phyloP scores from a whole-genome alignment of 2,329 filamentous ascomycete species.

The Fusarium camptoceras region DNA sequence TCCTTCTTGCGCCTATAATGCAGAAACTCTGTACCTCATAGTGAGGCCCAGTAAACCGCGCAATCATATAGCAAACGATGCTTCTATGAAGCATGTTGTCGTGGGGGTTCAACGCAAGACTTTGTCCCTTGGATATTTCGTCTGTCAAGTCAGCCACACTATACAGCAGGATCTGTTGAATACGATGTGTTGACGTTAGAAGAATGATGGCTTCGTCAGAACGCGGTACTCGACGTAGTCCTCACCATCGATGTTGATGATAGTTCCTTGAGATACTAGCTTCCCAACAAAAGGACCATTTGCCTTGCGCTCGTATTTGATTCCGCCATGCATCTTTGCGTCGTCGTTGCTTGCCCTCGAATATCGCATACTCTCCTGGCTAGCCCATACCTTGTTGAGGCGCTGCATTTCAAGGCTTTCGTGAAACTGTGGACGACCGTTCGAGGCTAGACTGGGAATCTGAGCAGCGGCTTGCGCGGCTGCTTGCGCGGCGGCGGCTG shows the following conservation, averaged over 20 bases:
- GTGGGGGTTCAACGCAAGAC: not conserved
- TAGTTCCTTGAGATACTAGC: slow-evolving; percentile 70
- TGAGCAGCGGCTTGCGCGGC: slow-evolving; percentile 48
- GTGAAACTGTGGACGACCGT: slow-evolving; percentile 54
- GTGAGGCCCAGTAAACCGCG: not conserved
- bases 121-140: not conserved
- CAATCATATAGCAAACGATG: not conserved
- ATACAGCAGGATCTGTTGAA: not conserved
- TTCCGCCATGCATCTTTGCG: slow-evolving; percentile 67
- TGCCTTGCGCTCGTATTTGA: slow-evolving; percentile 72
- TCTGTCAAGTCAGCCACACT: not conserved
- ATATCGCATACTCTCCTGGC: slow-evolving; percentile 62
- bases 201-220: slow-evolving; percentile 72
- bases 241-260: slow-evolving; percentile 74
- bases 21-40: not conserved
- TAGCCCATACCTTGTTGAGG: slow-evolving; percentile 67
- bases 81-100: not conserved
- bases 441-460: slow-evolving; percentile 36
- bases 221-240: slow-evolving; percentile 76
- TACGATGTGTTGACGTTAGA: slow-evolving; percentile 49
- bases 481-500: slow-evolving; percentile 49
- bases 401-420: slow-evolving; percentile 63
- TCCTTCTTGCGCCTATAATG: slow-evolving; percentile 16
- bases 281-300: slow-evolving; percentile 72
- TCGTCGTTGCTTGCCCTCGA: slow-evolving; percentile 59